Conservation (phyloP, 768 basidiomycete genomes). For the Lactarius akahatsu region DNA sequence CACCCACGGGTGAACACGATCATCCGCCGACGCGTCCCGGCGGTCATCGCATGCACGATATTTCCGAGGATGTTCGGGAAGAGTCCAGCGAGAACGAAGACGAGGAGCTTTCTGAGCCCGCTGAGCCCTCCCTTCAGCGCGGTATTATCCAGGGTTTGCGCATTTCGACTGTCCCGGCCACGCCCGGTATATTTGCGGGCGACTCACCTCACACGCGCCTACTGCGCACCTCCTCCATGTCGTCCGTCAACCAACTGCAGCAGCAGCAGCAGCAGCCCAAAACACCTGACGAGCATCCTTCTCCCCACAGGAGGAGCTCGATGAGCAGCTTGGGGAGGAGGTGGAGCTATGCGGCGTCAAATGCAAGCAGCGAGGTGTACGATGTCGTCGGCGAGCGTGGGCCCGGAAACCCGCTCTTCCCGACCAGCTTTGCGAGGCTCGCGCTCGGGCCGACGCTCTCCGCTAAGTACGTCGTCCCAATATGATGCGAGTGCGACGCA, state of each 20-base stretch:
- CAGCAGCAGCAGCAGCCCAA: constrained; percentile 3
- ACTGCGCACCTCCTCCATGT: constrained; percentile 33
- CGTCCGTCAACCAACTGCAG: constrained; percentile 15
- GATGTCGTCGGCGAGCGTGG: constrained; percentile 60
- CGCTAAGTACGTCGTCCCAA: constrained; percentile 43
- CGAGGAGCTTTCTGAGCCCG: neutral
- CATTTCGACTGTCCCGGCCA: constrained; percentile 47
- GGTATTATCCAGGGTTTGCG: constrained; percentile 53
- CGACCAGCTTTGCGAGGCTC: constrained; percentile 72
- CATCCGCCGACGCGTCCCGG: constrained; percentile 38
- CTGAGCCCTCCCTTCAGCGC: constrained; percentile 5
- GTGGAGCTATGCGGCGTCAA: constrained; percentile 26
- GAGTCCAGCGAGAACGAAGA: constrained; percentile 21
- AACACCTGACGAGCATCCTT: neutral
- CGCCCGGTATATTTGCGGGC: constrained; percentile 29
- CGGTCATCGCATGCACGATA: constrained; percentile 38
- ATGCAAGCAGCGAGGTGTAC: constrained; percentile 37
- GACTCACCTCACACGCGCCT: constrained; percentile 23
- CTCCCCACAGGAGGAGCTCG: constrained; percentile 4
- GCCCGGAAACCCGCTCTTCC: constrained; percentile 78
- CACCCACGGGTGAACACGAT: constrained; percentile 28
- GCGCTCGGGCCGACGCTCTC: constrained; percentile 63
- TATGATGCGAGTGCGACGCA: neutral
- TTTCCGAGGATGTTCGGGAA: constrained; percentile 27
- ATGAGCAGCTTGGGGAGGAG: constrained; percentile 17